Conservation (phyloP, 1,139 yeast species). For the Komagataea norvegica region DNA sequence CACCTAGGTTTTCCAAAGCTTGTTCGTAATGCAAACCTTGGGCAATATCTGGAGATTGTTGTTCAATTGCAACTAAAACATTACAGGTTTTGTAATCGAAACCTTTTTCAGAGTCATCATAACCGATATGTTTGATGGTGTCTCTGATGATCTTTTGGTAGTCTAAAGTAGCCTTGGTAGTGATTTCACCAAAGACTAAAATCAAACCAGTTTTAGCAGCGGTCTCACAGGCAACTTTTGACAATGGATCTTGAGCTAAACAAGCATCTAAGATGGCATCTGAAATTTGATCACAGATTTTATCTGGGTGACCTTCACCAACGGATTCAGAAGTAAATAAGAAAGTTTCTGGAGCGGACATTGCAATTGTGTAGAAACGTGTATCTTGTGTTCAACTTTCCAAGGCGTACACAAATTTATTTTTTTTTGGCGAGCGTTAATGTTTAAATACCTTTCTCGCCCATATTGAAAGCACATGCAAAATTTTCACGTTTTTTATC, state of each 20-base stretch:
- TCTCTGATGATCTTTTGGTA: conserved; percentile 97
- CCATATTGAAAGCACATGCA: conserved; percentile 3
- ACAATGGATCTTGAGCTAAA: conserved; percentile 89
- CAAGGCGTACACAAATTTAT: not conserved
- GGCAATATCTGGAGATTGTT: conserved; percentile 98
- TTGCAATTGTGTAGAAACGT: not conserved
- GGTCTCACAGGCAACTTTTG: conserved; percentile 99
- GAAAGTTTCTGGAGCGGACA: conserved; percentile 46
- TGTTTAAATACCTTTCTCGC: not conserved
- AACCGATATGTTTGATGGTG: conserved; percentile 97
- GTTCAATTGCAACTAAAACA: conserved; percentile 98
- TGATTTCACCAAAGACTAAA: conserved; percentile 98
- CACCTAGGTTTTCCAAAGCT: conserved; percentile 96
- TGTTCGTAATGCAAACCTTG: conserved; percentile 98
- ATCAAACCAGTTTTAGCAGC: conserved; percentile 99
- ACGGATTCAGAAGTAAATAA: conserved; percentile 95
- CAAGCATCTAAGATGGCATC: conserved; percentile 99
- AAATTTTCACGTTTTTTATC: conserved; percentile 1
- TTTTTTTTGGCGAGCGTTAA: not conserved
- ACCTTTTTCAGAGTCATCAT: conserved; percentile 94
- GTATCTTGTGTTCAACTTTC: too few relatives aligned
- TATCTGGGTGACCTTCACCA: conserved; percentile 99
- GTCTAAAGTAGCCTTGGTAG: conserved; percentile 93
- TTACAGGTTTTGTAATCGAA: conserved; percentile 99
- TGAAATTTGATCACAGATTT: conserved; percentile 98